Percentiles rank a stretch among this genome's conserved stretches.
Evolutionary conservation across 2,329 filamentous ascomycete genomes (phyloP).

Genomic region (Fusarium poae): DNA sequence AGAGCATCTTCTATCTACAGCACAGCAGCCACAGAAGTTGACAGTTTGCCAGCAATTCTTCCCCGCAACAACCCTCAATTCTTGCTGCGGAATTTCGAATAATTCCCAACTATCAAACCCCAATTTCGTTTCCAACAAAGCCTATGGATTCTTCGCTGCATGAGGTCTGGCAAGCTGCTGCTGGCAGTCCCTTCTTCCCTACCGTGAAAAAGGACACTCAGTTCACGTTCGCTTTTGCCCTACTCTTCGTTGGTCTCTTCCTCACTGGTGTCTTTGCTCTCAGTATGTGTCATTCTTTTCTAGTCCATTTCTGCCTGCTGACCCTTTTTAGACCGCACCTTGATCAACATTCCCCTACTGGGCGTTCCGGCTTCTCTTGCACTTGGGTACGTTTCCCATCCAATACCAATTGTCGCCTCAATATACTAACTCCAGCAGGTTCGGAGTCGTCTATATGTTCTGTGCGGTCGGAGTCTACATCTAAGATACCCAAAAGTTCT

Average conservation of each 20-base stretch:
- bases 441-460: conserved; percentile 98
- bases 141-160: conserved; percentile 85
- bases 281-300: conserved; percentile 68
- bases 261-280: conserved; percentile 85
- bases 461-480: conserved; percentile 99
- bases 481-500: conserved; percentile 67
- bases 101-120: background rate
- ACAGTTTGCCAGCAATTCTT: conserved; percentile 17
- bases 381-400: conserved; percentile 77
- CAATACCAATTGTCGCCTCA: background rate
- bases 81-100: background rate
- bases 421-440: conserved; percentile 64
- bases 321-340: conserved; percentile 77
- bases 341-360: conserved; percentile 80
- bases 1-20: conserved; percentile 42
- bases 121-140: conserved; percentile 31
- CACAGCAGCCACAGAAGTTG: conserved; percentile 23
- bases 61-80: conserved; percentile 12
- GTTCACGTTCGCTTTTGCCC: conserved; percentile 81
- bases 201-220: conserved; percentile 84
- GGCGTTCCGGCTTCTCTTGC: conserved; percentile 89
- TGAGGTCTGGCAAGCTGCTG: conserved; percentile 93
- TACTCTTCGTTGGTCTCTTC: conserved; percentile 79
- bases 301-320: conserved; percentile 27
- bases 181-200: conserved; percentile 86